Evolutionary conservation across 2,329 filamentous ascomycete genomes (phyloP).

Genomic region (Zelopaecilomyces penicillatus): DNA sequence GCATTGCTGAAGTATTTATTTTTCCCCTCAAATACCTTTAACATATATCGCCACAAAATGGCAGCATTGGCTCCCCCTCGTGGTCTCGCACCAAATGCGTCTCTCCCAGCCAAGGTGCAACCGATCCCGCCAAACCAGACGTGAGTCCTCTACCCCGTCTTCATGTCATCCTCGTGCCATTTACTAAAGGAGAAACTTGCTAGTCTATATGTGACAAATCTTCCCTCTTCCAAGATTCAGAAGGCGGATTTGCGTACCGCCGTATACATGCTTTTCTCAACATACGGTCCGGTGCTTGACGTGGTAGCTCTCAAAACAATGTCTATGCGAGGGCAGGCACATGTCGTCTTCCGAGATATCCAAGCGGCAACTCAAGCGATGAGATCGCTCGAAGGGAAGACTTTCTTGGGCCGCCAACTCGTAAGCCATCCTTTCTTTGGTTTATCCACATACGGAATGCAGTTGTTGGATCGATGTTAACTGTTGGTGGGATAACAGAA

Average conservation of each 20-base stretch:
- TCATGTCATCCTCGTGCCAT: not conserved
- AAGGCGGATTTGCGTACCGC: slow-evolving; percentile 80
- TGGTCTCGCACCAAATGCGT: slow-evolving; percentile 31
- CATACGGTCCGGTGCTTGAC: slow-evolving; percentile 86
- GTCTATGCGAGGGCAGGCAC: slow-evolving; percentile 94
- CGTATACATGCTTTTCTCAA: slow-evolving; percentile 89
- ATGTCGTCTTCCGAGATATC: slow-evolving; percentile 81
- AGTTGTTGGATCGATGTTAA: not conserved
- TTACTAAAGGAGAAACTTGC: not conserved
- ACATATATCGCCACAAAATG: slow-evolving; percentile 17
- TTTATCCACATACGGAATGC: not conserved
- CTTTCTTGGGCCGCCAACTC: slow-evolving; percentile 78
- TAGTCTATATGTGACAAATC: slow-evolving; percentile 82
- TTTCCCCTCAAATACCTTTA: too few relatives aligned
- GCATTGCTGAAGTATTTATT: too few relatives aligned
- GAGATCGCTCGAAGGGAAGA: slow-evolving; percentile 76
- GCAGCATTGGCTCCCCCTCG: slow-evolving; percentile 31
- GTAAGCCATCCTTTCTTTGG: slow-evolving; percentile 41
- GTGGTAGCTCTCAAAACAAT: slow-evolving; percentile 80
- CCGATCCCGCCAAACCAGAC: slow-evolving; percentile 65
- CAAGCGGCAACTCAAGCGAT: slow-evolving; percentile 92
- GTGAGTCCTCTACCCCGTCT: slow-evolving; percentile 37
- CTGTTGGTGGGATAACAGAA: slow-evolving; percentile 43
- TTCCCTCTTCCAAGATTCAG: slow-evolving; percentile 77
- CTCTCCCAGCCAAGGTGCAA: slow-evolving; percentile 42